Evolutionary conservation across 768 basidiomycete species (phyloP), one percentile per base, ranked within the genome.

Genomic region (Leccinum broughii): DNA sequence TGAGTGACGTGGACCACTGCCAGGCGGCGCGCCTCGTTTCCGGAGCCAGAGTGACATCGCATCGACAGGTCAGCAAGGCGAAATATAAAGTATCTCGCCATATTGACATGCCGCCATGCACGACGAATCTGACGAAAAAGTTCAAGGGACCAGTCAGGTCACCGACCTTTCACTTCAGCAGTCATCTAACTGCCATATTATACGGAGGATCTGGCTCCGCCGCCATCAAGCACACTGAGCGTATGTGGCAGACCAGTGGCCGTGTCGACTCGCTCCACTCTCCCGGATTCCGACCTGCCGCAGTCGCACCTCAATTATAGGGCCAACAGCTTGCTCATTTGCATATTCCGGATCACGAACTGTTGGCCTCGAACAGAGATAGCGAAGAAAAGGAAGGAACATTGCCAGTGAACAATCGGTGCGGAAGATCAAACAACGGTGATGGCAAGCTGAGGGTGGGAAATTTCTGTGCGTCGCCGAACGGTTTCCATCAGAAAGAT

Each of bases 401-500:
- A 30, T 46, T 65, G 46, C 60, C 20, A 20, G 44, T 56, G 10
- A 54, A 51, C 39, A 11, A 13, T 51, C 51, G 10, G 51, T 54
- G 41, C 41, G 55, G 52, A 57, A 52, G 52, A 61, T 65, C 64
- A 58, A 53, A 53, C 52, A 46, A 52, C 51, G 61, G 59, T 39
- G 61, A 59, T 63, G 62, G 52, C 54, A 49, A 37, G 51, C 20
- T 28, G 26, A 61, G 49, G 59, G n/a, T 56, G 54, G 58, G 41
- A 48, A 57, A 60, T 50, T 44, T 17, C n/a, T 44, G 41, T n/a
- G n/a, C 41, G 41, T 17, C 41, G 41, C 41, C 44, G 59, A 44
- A 59, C 44, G 37, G 65, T 69, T 71, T 72, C 70, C 70, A 72
- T 72, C 70, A 72, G 72, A 72, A 73, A 50, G 61, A 69, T 66